Evolutionary conservation across 208 protist genomes (phyloP), one percentile per base, ranked within the genome.

Genomic region (Wallacemonas sp.): DNA sequence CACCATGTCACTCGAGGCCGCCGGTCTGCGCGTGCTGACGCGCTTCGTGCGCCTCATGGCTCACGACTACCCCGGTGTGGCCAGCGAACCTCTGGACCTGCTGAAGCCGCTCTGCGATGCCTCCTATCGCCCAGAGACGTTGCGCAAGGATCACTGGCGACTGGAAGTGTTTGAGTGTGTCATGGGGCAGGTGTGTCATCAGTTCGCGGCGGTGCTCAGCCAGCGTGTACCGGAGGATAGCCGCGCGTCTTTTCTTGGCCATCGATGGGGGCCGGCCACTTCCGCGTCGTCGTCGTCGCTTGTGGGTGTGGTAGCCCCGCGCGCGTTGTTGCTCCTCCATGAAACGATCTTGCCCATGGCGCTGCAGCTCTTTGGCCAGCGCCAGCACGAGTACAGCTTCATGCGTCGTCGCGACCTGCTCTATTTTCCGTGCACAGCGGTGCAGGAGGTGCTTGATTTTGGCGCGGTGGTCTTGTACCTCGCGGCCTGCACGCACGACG

Each of bases 381-480:
- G 48, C 1, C 76, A 81, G 5, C 83, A 86, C 64, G 68, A 87
- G 44, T 92, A 84, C 71, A 84, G 79, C 65, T 79, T 87, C 46
- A 72, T 84, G 22, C 85, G 81, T 18, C 83, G 81, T 0, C 89
- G 85, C 10, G 85, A 92, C 67, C 64, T 94, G 5, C 82, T 83
- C 63, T 75, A 82, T 57, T 79, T 76, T 61, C 81, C 82, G 12
- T 89, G 83, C 55, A 38, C 50, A 2, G 67, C 82, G 38, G 65
- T 89, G 32, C 62, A 74, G 57, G 69, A 77, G 32, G 68, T 87
- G 28, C 89, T 94, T 57, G 74, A 91, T 22, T 89, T 90, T 73
- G 84, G 81, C 22, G 79, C 83, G 0, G 65, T 90, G 2, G 83
- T 89, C 26, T 8, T 89, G 5, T 91, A 89, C 65, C 26, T 88